Percentiles rank a stretch among this genome's conserved stretches.
These are phyloP conservation scores for Heterobasidion occidentale DNA, from an alignment of 1,284 basidiomycete genomes.

Conservation along the genomic window DNA sequence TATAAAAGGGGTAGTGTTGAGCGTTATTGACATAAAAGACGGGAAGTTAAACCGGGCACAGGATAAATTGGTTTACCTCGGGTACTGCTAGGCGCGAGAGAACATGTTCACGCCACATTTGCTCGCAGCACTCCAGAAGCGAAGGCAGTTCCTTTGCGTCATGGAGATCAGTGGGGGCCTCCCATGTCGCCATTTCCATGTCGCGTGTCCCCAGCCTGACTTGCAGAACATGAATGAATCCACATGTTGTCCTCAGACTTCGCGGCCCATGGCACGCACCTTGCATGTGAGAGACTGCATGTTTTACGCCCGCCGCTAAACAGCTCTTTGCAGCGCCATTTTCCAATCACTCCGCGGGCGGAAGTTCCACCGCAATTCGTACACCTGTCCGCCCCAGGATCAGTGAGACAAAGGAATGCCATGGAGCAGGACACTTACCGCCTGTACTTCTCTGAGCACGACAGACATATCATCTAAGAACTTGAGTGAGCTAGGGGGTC, in stretches of 20 bases:
- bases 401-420: background rate
- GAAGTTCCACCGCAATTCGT: slow-evolving; percentile 3
- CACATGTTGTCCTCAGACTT: background rate
- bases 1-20: background rate
- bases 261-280: background rate
- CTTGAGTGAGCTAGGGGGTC: background rate
- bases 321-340: slow-evolving; percentile 2
- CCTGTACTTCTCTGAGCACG: slow-evolving; percentile 1
- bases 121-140: background rate
- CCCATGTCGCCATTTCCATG: background rate
- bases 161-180: background rate
- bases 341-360: slow-evolving; percentile 1
- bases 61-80: background rate
- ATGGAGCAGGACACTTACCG: background rate
- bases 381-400: background rate
- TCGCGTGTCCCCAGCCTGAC: background rate
- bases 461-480: background rate
- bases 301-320: slow-evolving; percentile 1
- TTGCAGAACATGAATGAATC: background rate
- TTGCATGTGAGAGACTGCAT: slow-evolving; percentile 1
- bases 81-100: background rate
- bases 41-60: background rate
- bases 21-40: background rate
- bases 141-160: background rate
- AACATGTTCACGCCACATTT: slow-evolving; percentile 2